Percentiles rank a stretch among this genome's conserved stretches.
phyloP scores from a whole-genome alignment of 1,284 basidiomycete species.

The Heterobasidion irregulare region DNA sequence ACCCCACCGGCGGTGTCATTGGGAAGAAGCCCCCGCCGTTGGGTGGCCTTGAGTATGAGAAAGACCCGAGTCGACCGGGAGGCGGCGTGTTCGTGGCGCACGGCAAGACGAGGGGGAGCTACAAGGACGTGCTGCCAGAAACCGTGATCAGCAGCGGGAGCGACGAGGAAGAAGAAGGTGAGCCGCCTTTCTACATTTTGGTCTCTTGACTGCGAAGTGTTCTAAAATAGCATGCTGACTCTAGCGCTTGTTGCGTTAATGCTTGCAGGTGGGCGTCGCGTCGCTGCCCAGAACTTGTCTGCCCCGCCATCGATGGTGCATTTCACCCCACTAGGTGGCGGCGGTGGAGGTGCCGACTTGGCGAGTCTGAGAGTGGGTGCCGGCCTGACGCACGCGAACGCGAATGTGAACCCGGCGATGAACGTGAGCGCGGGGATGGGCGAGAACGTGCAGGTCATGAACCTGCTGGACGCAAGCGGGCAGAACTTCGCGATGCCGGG shows the following conservation, averaged over 20 bases:
- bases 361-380: constrained; percentile 13
- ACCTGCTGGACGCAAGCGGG: constrained; percentile 48
- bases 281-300: too few relatives aligned
- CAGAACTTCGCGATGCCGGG: neutral
- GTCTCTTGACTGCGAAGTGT: neutral
- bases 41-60: constrained; percentile 58
- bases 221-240: too few relatives aligned
- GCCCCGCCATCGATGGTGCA: constrained; percentile 33
- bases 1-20: constrained; percentile 68
- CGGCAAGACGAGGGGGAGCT: constrained; percentile 37
- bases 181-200: constrained; percentile 17
- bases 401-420: constrained; percentile 58
- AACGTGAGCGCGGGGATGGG: constrained; percentile 15
- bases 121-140: constrained; percentile 54
- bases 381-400: constrained; percentile 14
- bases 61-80: constrained; percentile 70
- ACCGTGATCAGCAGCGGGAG: constrained; percentile 41
- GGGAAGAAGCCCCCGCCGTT: constrained; percentile 42
- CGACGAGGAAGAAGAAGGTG: constrained; percentile 35
- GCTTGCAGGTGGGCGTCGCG: neutral
- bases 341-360: constrained; percentile 3
- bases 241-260: neutral
- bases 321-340: constrained; percentile 36
- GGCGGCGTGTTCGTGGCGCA: constrained; percentile 79
- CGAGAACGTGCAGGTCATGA: constrained; percentile 61